Percentiles rank a stretch among this genome's conserved stretches.
Conservation (phyloP, 2,329 filamentous ascomycete genomes). For the Fusarium nygamai region DNA sequence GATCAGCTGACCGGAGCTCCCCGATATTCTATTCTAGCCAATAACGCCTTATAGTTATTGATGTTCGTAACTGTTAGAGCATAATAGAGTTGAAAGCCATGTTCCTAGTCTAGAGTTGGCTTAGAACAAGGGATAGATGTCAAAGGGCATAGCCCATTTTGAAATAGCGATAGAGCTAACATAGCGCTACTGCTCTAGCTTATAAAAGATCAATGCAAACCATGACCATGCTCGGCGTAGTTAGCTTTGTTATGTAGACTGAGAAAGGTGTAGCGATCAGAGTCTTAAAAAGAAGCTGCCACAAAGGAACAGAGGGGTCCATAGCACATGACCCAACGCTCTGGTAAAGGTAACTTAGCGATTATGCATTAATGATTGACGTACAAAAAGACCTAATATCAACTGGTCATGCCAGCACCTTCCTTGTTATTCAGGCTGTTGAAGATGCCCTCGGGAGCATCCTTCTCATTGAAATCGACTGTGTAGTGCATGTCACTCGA, state of each 20-base stretch:
- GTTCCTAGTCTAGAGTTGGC: neutral
- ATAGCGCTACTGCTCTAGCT: neutral
- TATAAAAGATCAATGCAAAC: neutral
- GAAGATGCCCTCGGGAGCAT: neutral
- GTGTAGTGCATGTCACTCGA: neutral
- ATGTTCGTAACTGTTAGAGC: neutral
- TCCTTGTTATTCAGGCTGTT: neutral
- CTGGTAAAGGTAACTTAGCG: too few species aligned
- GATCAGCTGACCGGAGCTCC: neutral
- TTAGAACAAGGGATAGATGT: neutral
- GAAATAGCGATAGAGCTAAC: neutral
- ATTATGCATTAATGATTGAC: too few species aligned
- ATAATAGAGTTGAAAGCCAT: neutral
- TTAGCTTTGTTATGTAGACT: too few species aligned
- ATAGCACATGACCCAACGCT: fast-evolving
- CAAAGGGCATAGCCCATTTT: neutral
- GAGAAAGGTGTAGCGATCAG: too few species aligned
- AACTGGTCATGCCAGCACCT: neutral
- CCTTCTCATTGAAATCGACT: neutral
- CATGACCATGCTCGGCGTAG: too few species aligned
- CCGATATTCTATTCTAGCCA: neutral
- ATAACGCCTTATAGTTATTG: fast-evolving
- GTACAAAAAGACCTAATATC: too few species aligned
- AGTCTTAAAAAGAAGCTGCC: too few species aligned
- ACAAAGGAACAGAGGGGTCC: too few species aligned